phyloP scores from a whole-genome alignment of 2,329 filamentous ascomycete species.

The Domatiomyces globalis region DNA sequence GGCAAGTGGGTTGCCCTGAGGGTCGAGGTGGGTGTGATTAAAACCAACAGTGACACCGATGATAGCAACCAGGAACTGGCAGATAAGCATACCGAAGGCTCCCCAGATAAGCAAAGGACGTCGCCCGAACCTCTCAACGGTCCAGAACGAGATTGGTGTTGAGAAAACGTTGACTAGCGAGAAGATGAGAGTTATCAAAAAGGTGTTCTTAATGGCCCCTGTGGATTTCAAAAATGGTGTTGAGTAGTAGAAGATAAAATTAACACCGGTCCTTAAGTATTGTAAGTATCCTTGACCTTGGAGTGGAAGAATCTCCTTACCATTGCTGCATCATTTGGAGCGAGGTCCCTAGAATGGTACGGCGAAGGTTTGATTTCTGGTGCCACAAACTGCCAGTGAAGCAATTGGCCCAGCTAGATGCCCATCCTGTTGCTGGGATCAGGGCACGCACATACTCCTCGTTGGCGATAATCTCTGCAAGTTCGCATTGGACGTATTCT shows the following conservation, averaged over 20 bases:
- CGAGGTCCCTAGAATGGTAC: constrained; percentile 56
- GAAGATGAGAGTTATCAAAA: constrained; percentile 73
- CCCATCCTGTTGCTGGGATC: constrained; percentile 51
- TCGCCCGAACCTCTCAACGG: constrained; percentile 68
- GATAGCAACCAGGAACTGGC: constrained; percentile 67
- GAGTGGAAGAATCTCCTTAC: background rate
- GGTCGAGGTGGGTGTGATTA: constrained; percentile 12
- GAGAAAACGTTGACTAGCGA: constrained; percentile 77
- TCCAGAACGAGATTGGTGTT: constrained; percentile 77
- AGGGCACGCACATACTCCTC: constrained; percentile 66
- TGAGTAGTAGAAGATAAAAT: constrained; percentile 81
- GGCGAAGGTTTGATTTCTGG: constrained; percentile 44
- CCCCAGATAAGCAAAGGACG: constrained; percentile 66
- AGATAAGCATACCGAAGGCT: constrained; percentile 67
- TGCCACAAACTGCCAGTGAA: constrained; percentile 42
- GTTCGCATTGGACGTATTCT: constrained; percentile 61
- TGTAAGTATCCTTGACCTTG: constrained; percentile 31
- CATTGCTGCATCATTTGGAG: constrained; percentile 59
- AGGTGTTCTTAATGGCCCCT: constrained; percentile 60
- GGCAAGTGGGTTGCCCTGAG: constrained; percentile 45
- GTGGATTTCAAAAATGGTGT: constrained; percentile 68
- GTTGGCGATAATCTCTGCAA: constrained; percentile 78
- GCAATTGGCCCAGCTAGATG: constrained; percentile 53
- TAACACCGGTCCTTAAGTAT: constrained; percentile 52
- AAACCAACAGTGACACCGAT: constrained; percentile 34